Base-by-base conservation (phyloP, 2,329 filamentous ascomycete genomes). In the Aspergillus intermedius region DNA sequence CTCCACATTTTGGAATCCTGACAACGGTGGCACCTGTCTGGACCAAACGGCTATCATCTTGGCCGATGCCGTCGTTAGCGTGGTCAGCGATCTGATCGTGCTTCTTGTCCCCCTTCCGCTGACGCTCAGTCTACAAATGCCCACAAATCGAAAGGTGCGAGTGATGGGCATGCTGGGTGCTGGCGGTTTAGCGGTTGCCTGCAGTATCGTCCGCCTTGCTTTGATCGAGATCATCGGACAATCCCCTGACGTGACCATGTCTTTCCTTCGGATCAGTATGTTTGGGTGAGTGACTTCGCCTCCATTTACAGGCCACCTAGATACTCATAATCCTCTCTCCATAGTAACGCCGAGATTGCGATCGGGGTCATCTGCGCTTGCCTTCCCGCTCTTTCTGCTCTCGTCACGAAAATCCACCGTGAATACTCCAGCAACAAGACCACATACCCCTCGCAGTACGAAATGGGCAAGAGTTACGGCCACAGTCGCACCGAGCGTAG, bases 1-100 rank as follows among this genome's bases (percentile, higher is more conserved):
- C 21, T 47, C 57, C 5, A 67, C 62, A 2, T 74, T 73, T 46
- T 76, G 74, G 73, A 59, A 62, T 0, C 49, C 54, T 3, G 17
- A 32, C 3, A 50, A 49, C 1, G 19, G 53, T 0, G 62, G 62
- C 10, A 50, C 53, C 4, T 65, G 63, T 25, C 54, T 65, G 28
- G 44, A 65, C 42, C 53, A 65, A 46, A 48, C 50, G 0, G 65
- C 66, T 0, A 76, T 79, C 30, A 70, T 80, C 23, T 67, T 78
- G 28, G 72, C 73, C 10, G 70, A 81, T 37, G 79, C 79, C 5
- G 74, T 79, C 32, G 74, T 82, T 56, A 83, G 82, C 60, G 79
- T 81, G 22, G 60, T 76, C 44, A 81, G 78, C 23, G 80, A 84
- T 59, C 72, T 83, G 44, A 65, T 75, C 8, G 68, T 78, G 19